Conservation (phyloP, 495 filamentous ascomycete species). For the Tuber borchii region DNA sequence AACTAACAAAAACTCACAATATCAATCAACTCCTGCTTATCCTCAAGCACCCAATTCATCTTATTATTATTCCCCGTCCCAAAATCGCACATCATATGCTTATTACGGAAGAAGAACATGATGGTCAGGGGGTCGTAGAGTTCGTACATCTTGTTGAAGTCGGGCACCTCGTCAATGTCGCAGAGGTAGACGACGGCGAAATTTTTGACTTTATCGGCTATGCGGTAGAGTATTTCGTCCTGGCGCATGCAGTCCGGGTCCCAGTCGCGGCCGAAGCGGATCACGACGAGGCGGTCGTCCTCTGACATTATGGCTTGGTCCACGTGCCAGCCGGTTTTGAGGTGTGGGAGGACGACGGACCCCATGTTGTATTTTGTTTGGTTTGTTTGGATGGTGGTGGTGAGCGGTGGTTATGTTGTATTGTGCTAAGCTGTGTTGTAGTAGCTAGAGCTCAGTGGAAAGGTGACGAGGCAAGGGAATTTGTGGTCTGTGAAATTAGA, state of each 20-base stretch:
- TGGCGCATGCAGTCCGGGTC: conserved; percentile 80
- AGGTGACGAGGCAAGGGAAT: not conserved
- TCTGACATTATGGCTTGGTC: conserved; percentile 90
- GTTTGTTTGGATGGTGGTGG: conserved; percentile 3
- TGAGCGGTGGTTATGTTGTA: not conserved
- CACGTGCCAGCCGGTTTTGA: conserved; percentile 90
- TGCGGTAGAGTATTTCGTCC: conserved; percentile 87
- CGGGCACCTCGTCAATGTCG: conserved; percentile 90
- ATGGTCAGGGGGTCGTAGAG: conserved; percentile 57
- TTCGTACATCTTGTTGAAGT: conserved; percentile 89
- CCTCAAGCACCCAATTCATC: conserved; percentile 92
- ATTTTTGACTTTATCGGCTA: conserved; percentile 77
- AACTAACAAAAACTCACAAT: conserved; percentile 48
- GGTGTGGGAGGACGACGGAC: conserved; percentile 87
- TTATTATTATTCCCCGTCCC: conserved; percentile 99
- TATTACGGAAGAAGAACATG: conserved; percentile 95
- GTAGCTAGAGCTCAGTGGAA: not conserved
- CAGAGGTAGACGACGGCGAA: conserved; percentile 95
- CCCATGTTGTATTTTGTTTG: conserved; percentile 54
- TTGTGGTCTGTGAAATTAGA: not conserved
- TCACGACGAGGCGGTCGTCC: conserved; percentile 92
- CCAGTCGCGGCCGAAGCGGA: conserved; percentile 80
- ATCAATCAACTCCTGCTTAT: conserved; percentile 98
- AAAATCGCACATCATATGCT: conserved; percentile 98
- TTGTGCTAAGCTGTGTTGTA: too few relatives aligned